phyloP scores from a whole-genome alignment of 352 stramenopile genomes.

The Thraustochytrium striatum region DNA sequence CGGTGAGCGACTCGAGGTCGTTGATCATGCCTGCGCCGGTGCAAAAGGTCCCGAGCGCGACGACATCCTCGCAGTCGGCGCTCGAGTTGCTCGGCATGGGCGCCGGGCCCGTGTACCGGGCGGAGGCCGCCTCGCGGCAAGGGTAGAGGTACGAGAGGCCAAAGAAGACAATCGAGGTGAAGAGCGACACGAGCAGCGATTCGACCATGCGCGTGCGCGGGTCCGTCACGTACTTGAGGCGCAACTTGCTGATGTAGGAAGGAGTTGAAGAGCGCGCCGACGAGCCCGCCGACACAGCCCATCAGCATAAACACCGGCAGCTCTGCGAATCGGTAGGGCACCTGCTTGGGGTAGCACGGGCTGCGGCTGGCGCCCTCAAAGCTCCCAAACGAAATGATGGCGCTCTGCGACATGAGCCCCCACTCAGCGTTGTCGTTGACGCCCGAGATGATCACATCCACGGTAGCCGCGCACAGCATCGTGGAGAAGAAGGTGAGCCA shows the following conservation, averaged over 20 bases:
- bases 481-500: slow-evolving; percentile 96
- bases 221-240: slow-evolving; percentile 63
- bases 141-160: slow-evolving; percentile 62
- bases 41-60: slow-evolving; percentile 21
- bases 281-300: slow-evolving; percentile 90
- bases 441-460: slow-evolving; percentile 77
- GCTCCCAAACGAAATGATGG: slow-evolving; percentile 81
- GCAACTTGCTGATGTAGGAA: slow-evolving; percentile 76
- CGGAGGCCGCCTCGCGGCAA: slow-evolving; percentile 65
- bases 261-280: slow-evolving; percentile 92
- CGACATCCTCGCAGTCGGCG: slow-evolving; percentile 46
- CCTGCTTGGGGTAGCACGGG: slow-evolving; percentile 7
- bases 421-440: slow-evolving; percentile 60
- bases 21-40: slow-evolving; percentile 13
- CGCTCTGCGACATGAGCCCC: slow-evolving; percentile 51
- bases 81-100: slow-evolving; percentile 64
- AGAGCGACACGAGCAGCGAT: slow-evolving; percentile 50
- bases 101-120: slow-evolving; percentile 62
- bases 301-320: slow-evolving; percentile 92
- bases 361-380: slow-evolving; percentile 54
- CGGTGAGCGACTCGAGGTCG: slow-evolving; percentile 49
- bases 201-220: slow-evolving; percentile 51
- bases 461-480: slow-evolving; percentile 79
- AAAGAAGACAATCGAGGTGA: slow-evolving; percentile 52
- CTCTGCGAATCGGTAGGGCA: slow-evolving; percentile 81